phyloP scores from a whole-genome alignment of 2,329 filamentous ascomycete species.

The Paradendryphiella salina region DNA sequence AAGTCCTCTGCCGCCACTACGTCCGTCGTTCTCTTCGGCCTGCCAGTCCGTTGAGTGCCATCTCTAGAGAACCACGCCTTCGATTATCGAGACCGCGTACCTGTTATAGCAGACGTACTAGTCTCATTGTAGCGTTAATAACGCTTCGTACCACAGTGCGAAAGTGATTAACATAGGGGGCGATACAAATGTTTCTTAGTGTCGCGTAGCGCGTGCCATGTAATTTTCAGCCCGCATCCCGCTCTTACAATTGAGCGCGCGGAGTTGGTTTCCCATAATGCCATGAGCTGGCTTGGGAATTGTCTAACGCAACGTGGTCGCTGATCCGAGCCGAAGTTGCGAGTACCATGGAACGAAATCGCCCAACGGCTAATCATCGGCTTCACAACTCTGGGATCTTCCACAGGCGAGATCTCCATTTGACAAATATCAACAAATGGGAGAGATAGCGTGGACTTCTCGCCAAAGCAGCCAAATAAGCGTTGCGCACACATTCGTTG shows the following conservation, averaged over 20 bases:
- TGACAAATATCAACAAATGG: too few relatives aligned
- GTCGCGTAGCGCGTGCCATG: neutral
- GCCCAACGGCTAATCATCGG: neutral
- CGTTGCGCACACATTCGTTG: too few relatives aligned
- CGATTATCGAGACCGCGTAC: too few relatives aligned
- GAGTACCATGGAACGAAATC: neutral
- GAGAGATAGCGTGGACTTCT: too few relatives aligned
- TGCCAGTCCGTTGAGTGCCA: neutral
- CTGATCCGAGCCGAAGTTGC: neutral
- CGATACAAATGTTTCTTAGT: neutral
- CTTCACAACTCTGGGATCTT: neutral
- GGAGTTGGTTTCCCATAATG: neutral
- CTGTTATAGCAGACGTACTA: too few relatives aligned
- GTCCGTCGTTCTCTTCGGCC: neutral
- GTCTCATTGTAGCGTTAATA: too few relatives aligned
- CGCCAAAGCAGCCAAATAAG: too few relatives aligned
- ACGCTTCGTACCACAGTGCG: neutral
- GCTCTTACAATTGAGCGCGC: neutral
- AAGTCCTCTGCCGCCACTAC: neutral
- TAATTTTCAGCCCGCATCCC: neutral
- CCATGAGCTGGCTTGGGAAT: neutral
- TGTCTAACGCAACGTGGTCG: constrained; percentile 2
- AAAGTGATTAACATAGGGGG: neutral
- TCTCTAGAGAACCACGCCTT: neutral
- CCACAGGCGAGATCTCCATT: neutral